Base-by-base conservation (phyloP, 2,329 filamentous ascomycete genomes). In the Exophiala xenobiotica region DNA sequence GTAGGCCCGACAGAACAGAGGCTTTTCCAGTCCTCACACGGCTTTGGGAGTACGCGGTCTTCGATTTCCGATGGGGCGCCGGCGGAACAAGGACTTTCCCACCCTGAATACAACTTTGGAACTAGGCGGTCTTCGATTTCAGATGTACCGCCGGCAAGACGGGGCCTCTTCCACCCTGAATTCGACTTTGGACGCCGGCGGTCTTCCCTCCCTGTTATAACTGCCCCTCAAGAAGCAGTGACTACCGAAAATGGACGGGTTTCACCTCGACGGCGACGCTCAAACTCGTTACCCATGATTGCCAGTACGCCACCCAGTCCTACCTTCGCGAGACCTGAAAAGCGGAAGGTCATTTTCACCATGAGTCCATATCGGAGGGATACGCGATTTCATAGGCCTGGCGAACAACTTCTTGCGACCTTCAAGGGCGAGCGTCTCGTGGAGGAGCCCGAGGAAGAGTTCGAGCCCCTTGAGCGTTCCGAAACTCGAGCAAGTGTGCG, bases 261-360 rank as follows among this genome's bases (percentile, higher is more conserved):
- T n/a, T n/a, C 26, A 3, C 19, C 18, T 27, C 40, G 7, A 14
- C 16, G 43, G 11, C 18, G 14, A 24, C 27, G 43, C 2, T 33
- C 43, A 11, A 33, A 37, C 19, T 46, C 43, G n/a, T 37, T 46
- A n/a, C 27, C 43, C 6, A 9, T 5, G 16, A 16, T 29, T 12
- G n/a, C 29, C 12, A 24, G n/a, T 24, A 12, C 26, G 6, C 37
- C 43, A 16, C 22, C 37, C 27, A 22, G 37, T 8, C 9, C n/a
- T 3, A 35, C 16, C 19, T 6, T 35, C 8, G 14, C 9, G 23
- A 14, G 9, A 24, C 43, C 43, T 20, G 43, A 46, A 8, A n/a
- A 37, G 2, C 43, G 43, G 14, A 46, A 46, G 16, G 43, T 23
- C 12, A 46, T 33, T 11, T 16, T 46, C 43, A 46, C 43, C 2